Evolutionary conservation across 2,329 filamentous ascomycete genomes (phyloP).

Genomic region (Nemania sp.): DNA sequence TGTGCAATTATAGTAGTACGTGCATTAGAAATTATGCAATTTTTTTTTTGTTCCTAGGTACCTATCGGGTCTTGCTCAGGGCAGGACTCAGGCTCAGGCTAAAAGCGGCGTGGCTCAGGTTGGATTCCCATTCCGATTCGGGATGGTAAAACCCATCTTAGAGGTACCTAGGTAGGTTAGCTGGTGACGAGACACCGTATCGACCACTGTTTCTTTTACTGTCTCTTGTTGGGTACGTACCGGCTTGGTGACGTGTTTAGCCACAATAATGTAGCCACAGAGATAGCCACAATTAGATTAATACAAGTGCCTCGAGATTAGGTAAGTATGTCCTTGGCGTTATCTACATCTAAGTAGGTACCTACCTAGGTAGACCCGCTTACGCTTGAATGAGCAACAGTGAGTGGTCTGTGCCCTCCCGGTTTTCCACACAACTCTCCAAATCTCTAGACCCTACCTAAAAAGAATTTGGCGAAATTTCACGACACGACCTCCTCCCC

Average conservation of each 20-base stretch:
- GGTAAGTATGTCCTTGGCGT: too few relatives aligned
- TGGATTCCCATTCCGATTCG: constrained; percentile 21
- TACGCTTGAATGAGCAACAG: neutral
- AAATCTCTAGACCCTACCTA: constrained; percentile 47
- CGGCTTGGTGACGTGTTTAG: neutral
- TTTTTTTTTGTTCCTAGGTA: neutral
- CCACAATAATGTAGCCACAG: constrained; percentile 2
- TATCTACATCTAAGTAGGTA: neutral
- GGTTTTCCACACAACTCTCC: constrained; percentile 40
- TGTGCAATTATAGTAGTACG: constrained; percentile 3
- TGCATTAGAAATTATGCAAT: constrained; percentile 6
- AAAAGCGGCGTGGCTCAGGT: constrained; percentile 20
- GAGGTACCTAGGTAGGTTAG: neutral
- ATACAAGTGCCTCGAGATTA: too few relatives aligned
- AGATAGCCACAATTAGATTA: too few relatives aligned
- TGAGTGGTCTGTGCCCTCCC: constrained; percentile 35
- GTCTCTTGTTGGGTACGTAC: neutral
- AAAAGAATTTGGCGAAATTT: constrained; percentile 50
- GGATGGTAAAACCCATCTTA: constrained; percentile 24
- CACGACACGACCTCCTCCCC: constrained; percentile 48
- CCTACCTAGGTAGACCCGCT: constrained; percentile 20
- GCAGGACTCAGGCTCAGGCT: too few relatives aligned
- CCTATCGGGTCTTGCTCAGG: neutral
- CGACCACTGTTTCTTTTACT: neutral
- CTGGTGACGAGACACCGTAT: constrained; percentile 16